Base-by-base conservation (phyloP, 352 stramenopile species). In the Globisporangium polare region DNA sequence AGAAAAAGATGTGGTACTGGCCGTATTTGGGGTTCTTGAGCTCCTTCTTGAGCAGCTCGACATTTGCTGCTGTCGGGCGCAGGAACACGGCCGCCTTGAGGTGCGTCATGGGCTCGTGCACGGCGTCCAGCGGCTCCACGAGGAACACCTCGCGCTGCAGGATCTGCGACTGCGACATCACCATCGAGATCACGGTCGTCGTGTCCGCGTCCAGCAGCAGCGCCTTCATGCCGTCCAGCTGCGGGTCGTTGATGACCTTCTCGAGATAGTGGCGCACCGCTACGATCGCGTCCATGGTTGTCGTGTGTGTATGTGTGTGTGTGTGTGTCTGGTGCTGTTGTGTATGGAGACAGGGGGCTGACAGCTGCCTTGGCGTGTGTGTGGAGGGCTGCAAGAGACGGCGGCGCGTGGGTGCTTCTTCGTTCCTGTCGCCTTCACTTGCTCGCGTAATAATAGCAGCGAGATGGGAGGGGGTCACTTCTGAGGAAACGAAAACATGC, bases 1-100 rank as follows among this genome's bases (percentile, higher is more conserved):
- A 96, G 77, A 99, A 99, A 74, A 99, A 99, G 53, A 99, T 84
- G 76, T 99, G 97, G 79, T 99, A 99, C 77, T 99, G 94, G 2
- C 86, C 80, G 73, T 98, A 99, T 64, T 98, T 96, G 26, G 97
- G 96, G 47, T 81, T 73, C 61, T 90, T 86, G 15, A 99, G 77
- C 78, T 99, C 97, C 17, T 80, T 72, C 41, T 79, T 84, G 24
- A 99, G 77, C 43, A 97, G 70, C 66, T 97, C 92, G 29, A 99
- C 71, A 66, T 98, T 98, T 3, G 69, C 73, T 35, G 89, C 69
- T 13, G 93, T 99, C 2, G 97, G 96, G 18, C 96, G 94, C 35
- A 98, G 69, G 56, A 98, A 98, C 37, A 95, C 88, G 3, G 98
- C 88, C 15, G 96, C 96, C 67, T 99, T 98, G 55, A 98, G 80